Conservation (phyloP, 1,284 basidiomycete species). For the Moniliophthora roreri region DNA sequence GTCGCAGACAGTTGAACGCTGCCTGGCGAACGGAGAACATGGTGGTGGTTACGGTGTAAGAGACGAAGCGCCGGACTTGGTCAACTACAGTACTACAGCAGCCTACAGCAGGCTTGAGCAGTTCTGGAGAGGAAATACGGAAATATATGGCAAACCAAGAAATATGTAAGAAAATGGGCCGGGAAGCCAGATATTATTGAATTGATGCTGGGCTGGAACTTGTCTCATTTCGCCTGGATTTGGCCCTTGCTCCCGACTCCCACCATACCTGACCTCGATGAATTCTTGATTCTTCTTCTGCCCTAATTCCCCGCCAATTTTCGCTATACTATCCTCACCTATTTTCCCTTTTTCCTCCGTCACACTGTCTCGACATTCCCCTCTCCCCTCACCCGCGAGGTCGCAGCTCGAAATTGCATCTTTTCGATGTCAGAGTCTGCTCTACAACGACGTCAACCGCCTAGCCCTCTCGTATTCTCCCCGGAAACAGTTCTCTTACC, state of each 20-base stretch:
- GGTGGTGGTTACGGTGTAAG: too few relatives aligned
- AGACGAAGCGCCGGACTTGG: too few relatives aligned
- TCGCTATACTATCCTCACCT: slow-evolving; percentile 14
- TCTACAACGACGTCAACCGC: slow-evolving; percentile 66
- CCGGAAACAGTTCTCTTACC: slow-evolving; percentile 63
- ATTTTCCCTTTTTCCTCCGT: slow-evolving; percentile 7
- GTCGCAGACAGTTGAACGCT: too few relatives aligned
- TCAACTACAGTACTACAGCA: too few relatives aligned
- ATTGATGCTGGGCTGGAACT: background rate
- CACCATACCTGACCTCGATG: slow-evolving; percentile 22
- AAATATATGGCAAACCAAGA: too few relatives aligned
- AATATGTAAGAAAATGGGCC: too few relatives aligned
- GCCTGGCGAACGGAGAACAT: too few relatives aligned
- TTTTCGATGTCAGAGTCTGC: slow-evolving; percentile 61
- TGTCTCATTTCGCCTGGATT: background rate
- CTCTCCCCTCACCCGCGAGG: slow-evolving; percentile 21
- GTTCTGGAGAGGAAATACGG: too few relatives aligned
- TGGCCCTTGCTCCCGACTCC: slow-evolving; percentile 5
- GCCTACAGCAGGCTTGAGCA: too few relatives aligned
- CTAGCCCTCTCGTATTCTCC: slow-evolving; percentile 75
- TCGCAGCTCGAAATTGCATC: slow-evolving; percentile 20
- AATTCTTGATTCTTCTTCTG: slow-evolving; percentile 20
- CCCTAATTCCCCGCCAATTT: slow-evolving; percentile 38
- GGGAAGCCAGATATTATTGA: background rate
- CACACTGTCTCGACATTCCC: slow-evolving; percentile 6